Evolutionary conservation across 2,329 filamentous ascomycete species (phyloP).

Genomic region (Aspergillus fumigatus): DNA sequence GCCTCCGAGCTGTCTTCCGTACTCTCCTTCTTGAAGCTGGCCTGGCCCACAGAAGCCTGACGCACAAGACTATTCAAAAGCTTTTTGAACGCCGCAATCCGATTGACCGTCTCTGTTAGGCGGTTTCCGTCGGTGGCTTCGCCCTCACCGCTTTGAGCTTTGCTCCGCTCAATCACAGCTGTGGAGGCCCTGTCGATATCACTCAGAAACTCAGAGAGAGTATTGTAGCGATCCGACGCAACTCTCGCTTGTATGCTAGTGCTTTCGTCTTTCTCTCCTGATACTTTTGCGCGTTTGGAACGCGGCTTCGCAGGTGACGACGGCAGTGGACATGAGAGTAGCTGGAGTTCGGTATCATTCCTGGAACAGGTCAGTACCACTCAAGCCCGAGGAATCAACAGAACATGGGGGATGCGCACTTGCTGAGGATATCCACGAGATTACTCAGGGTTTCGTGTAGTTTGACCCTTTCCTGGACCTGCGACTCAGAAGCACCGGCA

Average conservation of each 20-base stretch:
- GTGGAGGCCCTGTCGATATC: conserved; percentile 40
- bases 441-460: conserved; percentile 34
- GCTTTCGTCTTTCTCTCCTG: conserved; percentile 29
- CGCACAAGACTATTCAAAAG: conserved; percentile 60
- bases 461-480: conserved; percentile 24
- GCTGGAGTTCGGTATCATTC: conserved; percentile 41
- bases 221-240: conserved; percentile 34
- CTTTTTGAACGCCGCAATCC: conserved; percentile 56
- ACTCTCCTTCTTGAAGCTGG: conserved; percentile 29
- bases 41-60: conserved; percentile 52
- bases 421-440: conserved; percentile 30
- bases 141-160: conserved; percentile 25
- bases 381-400: neutral
- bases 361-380: conserved; percentile 27
- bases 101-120: conserved; percentile 36
- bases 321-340: conserved; percentile 38
- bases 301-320: conserved; percentile 36
- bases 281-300: conserved; percentile 40
- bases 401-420: conserved; percentile 15
- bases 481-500: conserved; percentile 18
- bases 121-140: conserved; percentile 21
- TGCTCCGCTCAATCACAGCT: conserved; percentile 34
- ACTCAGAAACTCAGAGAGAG: conserved; percentile 38
- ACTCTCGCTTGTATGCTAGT: conserved; percentile 38
- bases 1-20: conserved; percentile 33